Base-by-base conservation (phyloP, 75 land plant genomes). In the Pinus taeda region DNA sequence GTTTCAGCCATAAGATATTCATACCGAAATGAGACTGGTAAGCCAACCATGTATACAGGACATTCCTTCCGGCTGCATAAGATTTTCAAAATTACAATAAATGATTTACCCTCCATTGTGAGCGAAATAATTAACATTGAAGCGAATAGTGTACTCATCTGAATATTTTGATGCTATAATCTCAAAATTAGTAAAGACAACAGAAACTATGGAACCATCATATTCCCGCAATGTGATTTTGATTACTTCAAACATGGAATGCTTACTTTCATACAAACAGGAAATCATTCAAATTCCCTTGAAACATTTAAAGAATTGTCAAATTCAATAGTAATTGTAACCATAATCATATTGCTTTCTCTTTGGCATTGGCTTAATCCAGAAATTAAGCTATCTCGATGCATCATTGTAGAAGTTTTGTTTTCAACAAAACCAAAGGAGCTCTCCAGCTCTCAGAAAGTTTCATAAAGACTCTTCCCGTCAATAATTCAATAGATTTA, bases 1-100 rank as follows among this genome's bases (percentile, higher is more conserved):
- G 96, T 93, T 86, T 97, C 99, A 26, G 98, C 99, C 96, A 97
- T 93, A 24, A 97, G 77, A 80, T 95, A 95, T 67, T 97, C 99
- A 79, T 97, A 97, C 18, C 98, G 89, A 71, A 97, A 97, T 3
- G 98, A 93, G 11, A 97, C 99, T 17, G 96, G 99, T 66, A 97
- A 78, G 39, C 96, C 90, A 65, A 83, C 99, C 92, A 97, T 88
- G 80, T 79, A 95, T 14, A 88, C 87, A 61, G 99, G 94, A 86
- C 96, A 95, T 78, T 97, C 94, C 81, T 97, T 97, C 42, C 99
- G 98, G 78, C 99, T 94, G 88, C 88, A 81, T 53, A 78, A 85
- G 81, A 63, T n/a, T 79, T 76, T 56, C 63, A 83, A 85, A 20
- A 58, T 77, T 36, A 75, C 9, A 73, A 7, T 71, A 78, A 74